Evolutionary conservation across 2,329 filamentous ascomycete species (phyloP), one percentile per base, ranked within the genome.

Genomic region (Xylariaceae sp.): DNA sequence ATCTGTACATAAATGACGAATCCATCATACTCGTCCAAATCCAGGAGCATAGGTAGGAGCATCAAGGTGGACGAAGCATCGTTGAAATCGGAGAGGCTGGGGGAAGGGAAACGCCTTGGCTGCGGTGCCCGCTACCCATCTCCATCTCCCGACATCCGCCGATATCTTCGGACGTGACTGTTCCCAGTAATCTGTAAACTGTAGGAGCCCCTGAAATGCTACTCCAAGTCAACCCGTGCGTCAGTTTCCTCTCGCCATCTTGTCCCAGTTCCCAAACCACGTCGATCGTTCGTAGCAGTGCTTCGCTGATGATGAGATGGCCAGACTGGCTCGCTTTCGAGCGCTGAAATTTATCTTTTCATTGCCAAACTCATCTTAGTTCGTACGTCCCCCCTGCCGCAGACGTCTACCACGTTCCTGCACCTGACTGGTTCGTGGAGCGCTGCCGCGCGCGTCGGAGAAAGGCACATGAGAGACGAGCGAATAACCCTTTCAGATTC

Each of bases 371-470:
- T 38, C 12, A 36, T 49, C 27, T 22, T 12, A 38, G 30, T 27
- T n/a, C 10, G 17, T 19, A 11, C 36, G 41, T 44, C 47, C 48
- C 43, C 30, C 46, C 41, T 51, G 47, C 51, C 50, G 55, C 52
- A 48, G 50, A 44, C 40, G 47, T 19, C 52, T n/a, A 61, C 58
- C 60, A 62, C 58, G 58, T 62, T 60, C 42, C 32, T 45, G 40
- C 30, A 47, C 58, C 45, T 56, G 51, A 59, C 56, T 62, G 61
- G 60, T 52, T 56, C 50, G 15, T 47, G n/a, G 53, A 46, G n/a
- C 35, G 44, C 51, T 55, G 49, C 52, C 51, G 56, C 53, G 53
- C 54, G 53, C 53, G 48, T 58, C 19, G 27, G 22, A 19, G 32
- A 42, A n/a, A 30, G 36, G 22, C 35, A 33, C 30, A 27, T 27